phyloP scores from a whole-genome alignment of 1,284 basidiomycete species.

The Ustilago sp. region DNA sequence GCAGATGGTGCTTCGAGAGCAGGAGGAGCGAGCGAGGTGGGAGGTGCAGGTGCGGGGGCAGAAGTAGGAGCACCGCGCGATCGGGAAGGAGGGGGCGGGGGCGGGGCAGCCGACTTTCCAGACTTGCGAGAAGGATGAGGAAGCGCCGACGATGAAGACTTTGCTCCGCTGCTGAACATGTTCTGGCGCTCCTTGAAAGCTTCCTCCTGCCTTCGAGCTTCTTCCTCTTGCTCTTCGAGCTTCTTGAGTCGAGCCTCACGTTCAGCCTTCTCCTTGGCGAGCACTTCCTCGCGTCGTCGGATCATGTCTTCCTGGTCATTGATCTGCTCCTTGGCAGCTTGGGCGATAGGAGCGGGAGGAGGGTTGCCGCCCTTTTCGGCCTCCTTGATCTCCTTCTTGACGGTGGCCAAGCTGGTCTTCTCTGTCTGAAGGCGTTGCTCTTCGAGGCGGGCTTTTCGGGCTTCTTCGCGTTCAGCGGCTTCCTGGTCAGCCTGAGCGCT shows the following conservation, averaged over 20 bases:
- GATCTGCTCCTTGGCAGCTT: slow-evolving; percentile 61
- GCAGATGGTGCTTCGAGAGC: slow-evolving; percentile 29
- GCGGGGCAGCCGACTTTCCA: slow-evolving; percentile 38
- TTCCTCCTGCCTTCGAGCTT: slow-evolving; percentile 59
- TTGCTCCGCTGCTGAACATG: slow-evolving; percentile 47
- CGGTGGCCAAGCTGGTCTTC: slow-evolving; percentile 47
- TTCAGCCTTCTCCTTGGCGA: slow-evolving; percentile 63
- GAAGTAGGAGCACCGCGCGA: slow-evolving; percentile 47
- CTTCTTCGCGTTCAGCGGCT: slow-evolving; percentile 66
- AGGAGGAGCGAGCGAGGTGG: slow-evolving; percentile 32
- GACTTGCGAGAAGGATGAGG: slow-evolving; percentile 56
- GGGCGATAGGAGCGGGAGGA: slow-evolving; percentile 52
- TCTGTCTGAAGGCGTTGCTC: slow-evolving; percentile 60
- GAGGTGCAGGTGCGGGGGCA: slow-evolving; percentile 44
- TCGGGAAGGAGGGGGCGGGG: slow-evolving; percentile 49
- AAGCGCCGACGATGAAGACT: slow-evolving; percentile 45
- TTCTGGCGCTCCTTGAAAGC: slow-evolving; percentile 62
- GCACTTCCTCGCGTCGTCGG: slow-evolving; percentile 60
- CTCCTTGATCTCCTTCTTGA: slow-evolving; percentile 58
- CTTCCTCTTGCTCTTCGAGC: slow-evolving; percentile 65
- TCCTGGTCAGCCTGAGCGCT: slow-evolving; percentile 67
- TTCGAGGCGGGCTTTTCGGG: slow-evolving; percentile 63
- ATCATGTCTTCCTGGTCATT: slow-evolving; percentile 61
- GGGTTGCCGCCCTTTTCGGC: slow-evolving; percentile 46
- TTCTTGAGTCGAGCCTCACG: slow-evolving; percentile 57